A percentile compares a stretch with the other conserved stretches of the same genome.
Evolutionary conservation across 1,284 basidiomycete species (phyloP).

Genomic region (Ceratobasidium sp.): DNA sequence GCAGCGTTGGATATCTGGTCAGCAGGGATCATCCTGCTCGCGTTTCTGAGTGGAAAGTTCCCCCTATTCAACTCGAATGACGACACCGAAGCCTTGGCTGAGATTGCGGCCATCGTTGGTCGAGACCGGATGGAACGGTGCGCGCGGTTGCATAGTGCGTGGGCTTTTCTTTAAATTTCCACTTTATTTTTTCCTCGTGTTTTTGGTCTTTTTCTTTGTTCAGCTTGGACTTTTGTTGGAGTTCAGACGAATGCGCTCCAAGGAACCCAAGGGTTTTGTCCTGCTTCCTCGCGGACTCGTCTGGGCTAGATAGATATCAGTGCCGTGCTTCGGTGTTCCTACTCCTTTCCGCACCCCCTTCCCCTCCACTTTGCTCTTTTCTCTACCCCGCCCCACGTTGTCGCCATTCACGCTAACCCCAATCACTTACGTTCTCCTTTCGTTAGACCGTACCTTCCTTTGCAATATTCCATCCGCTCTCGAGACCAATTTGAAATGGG

Average conservation of each 20-base stretch:
- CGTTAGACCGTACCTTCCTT: conserved; percentile 88
- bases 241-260: neutral
- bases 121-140: conserved; percentile 84
- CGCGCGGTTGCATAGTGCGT: conserved; percentile 89
- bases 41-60: conserved; percentile 92
- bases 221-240: neutral
- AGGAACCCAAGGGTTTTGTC: no score
- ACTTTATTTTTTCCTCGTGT: neutral
- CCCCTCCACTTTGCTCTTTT: neutral
- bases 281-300: no score
- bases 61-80: conserved; percentile 95
- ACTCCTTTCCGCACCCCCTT: neutral
- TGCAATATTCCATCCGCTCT: conserved; percentile 85
- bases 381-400: neutral
- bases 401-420: neutral
- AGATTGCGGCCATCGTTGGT: conserved; percentile 91
- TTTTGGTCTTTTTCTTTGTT: neutral
- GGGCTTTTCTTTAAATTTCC: neutral
- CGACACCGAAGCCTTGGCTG: conserved; percentile 95
- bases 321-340: neutral
- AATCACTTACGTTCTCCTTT: neutral
- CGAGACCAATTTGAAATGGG: conserved; percentile 72
- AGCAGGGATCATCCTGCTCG: conserved; percentile 90
- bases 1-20: conserved; percentile 97
- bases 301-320: no score